Conservation (phyloP, 805 yeast genomes). For the Myxozyma udenii region DNA sequence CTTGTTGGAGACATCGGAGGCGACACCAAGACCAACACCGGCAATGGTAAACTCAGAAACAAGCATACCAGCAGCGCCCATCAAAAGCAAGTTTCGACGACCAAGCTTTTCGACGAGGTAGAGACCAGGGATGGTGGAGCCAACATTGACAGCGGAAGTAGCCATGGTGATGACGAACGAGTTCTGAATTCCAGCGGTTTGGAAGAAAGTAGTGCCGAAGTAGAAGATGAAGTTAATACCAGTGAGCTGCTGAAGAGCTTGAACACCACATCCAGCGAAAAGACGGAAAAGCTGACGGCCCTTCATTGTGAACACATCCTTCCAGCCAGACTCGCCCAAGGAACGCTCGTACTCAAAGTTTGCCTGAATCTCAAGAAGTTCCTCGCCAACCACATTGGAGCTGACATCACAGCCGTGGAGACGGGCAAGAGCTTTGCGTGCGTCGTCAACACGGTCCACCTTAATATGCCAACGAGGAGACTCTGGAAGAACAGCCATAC, state of each 20-base stretch:
- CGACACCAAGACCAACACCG: slow-evolving; percentile 54
- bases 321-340: slow-evolving; percentile 12
- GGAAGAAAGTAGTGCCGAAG: slow-evolving; percentile 80
- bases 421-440: slow-evolving; percentile 53
- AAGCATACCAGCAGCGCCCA: slow-evolving; percentile 78
- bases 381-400: slow-evolving; percentile 48
- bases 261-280: slow-evolving; percentile 61
- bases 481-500: slow-evolving; percentile 56
- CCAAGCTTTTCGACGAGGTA: slow-evolving; percentile 75
- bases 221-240: slow-evolving; percentile 90
- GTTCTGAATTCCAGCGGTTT: slow-evolving; percentile 58
- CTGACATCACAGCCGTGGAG: slow-evolving; percentile 44
- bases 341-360: slow-evolving; percentile 46
- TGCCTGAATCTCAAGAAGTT: slow-evolving; percentile 49
- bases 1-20: slow-evolving; percentile 37
- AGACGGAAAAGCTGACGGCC: slow-evolving; percentile 37
- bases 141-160: slow-evolving; percentile 80
- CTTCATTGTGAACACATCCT: slow-evolving; percentile 34
- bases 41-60: slow-evolving; percentile 68
- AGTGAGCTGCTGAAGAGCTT: slow-evolving; percentile 82
- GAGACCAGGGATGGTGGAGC: slow-evolving; percentile 79
- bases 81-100: slow-evolving; percentile 62
- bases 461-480: slow-evolving; percentile 69
- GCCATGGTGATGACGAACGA: slow-evolving; percentile 71
- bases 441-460: slow-evolving; percentile 55